Evolutionary conservation across 2,329 filamentous ascomycete genomes (phyloP).

Genomic region (Nemania abortiva): DNA sequence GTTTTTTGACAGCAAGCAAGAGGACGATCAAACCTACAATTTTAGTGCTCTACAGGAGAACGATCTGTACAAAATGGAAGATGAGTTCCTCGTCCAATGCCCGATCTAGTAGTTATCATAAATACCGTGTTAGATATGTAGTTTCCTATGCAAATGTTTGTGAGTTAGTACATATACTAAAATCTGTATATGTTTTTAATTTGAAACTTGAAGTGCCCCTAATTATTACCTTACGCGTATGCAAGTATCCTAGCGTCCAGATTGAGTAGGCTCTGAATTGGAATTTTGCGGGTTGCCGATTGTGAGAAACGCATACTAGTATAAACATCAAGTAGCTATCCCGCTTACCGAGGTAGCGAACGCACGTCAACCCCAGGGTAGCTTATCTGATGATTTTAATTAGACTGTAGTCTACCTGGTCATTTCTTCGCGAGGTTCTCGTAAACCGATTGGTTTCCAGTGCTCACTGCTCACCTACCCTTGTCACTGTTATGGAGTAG

Average conservation of each 20-base stretch:
- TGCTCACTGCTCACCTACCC: neutral
- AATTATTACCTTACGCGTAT: too few relatives aligned
- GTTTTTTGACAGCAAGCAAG: neutral
- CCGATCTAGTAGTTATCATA: neutral
- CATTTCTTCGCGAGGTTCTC: conserved; percentile 1
- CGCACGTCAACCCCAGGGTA: too few relatives aligned
- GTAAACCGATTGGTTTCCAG: conserved; percentile 20
- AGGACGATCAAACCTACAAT: neutral
- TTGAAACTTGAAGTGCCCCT: too few relatives aligned
- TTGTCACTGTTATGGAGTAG: neutral
- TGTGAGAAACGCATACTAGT: too few relatives aligned
- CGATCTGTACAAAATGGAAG: neutral
- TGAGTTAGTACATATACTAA: neutral
- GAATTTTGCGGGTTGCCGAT: too few relatives aligned
- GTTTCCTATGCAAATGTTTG: neutral
- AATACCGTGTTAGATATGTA: neutral
- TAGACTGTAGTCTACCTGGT: neutral
- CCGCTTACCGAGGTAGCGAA: too few relatives aligned
- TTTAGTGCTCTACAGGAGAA: neutral
- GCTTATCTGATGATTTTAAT: too few relatives aligned
- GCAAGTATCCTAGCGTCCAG: too few relatives aligned
- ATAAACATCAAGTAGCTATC: too few relatives aligned
- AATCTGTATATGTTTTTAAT: neutral
- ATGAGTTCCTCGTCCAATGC: neutral
- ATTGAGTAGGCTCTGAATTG: too few relatives aligned